Base-by-base conservation (phyloP, 2,329 filamentous ascomycete genomes). In the Cercospora sp. region DNA sequence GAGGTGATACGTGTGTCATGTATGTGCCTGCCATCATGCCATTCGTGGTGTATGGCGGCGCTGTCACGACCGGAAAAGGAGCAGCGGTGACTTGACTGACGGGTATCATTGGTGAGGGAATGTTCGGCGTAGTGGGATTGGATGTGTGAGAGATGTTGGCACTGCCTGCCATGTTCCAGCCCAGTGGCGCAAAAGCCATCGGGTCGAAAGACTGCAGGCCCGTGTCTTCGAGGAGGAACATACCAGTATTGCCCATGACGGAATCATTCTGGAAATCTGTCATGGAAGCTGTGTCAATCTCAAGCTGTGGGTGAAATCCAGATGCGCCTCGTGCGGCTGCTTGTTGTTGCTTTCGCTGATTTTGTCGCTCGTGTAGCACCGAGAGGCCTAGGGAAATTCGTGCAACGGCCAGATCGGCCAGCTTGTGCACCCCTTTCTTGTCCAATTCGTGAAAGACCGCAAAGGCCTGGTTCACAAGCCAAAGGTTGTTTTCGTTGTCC, bases 171-270 rank as follows among this genome's bases (percentile, higher is more conserved):
- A 75, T 74, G 57, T 74, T 67, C 75, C 75, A 77, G 28, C 66
- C 70, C 4, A 76, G 68, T n/a, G 75, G 75, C 24, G 72, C 69
- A 60, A 77, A 77, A 12, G 73, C 57, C 5, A 69, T 66, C 10
- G 69, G 71, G 7, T 67, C 67, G 57, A 70, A 71, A 9, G 73
- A 71, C 49, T 84, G 82, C 34, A 83, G 72, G 7, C 81, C 81
- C 13, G 79, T 74, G 66, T 84, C 82, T 70, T 85, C 83, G 30
- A 84, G 78, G 0, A 84, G 75, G 45, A 82, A 75, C 82, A 84
- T 84, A 5, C 82, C 81, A 2, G 80, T 82, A 61, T 80, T 80
- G 16, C 81, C 80, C 83, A 84, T 84, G 13, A 84, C 80, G 0
- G 78, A 76, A 57, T 82, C 80, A 21, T 68, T 69, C 32, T 72